These are phyloP conservation scores for Pelargonium nanum DNA, from an alignment of 345 rosid species.

Conservation along the genomic window DNA sequence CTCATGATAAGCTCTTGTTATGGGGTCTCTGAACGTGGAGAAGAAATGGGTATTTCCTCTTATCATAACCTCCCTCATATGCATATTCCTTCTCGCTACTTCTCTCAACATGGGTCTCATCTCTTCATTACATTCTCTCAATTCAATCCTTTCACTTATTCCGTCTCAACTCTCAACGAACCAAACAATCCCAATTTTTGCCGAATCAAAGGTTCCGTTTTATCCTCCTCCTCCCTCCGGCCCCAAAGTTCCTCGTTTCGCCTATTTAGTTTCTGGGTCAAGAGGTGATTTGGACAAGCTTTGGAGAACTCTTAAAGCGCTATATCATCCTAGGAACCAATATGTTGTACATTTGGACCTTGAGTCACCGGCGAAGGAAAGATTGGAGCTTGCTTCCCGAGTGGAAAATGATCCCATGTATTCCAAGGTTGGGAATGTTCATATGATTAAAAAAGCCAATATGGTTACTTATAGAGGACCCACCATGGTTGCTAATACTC, in stretches of 20 bases:
- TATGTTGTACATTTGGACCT: conserved; percentile 83
- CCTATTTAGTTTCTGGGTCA: conserved; percentile 77
- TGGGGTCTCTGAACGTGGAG: conserved; percentile 69
- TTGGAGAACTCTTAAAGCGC: conserved; percentile 74
- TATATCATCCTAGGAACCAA: conserved; percentile 72
- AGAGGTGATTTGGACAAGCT: conserved; percentile 78
- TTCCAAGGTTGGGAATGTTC: conserved; percentile 60
- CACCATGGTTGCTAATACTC: conserved; percentile 80
- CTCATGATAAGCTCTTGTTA: conserved; percentile 28
- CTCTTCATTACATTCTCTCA: conserved; percentile 48
- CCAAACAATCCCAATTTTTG: conserved; percentile 44
- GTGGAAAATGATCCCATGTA: conserved; percentile 59
- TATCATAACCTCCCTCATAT: conserved; percentile 60
- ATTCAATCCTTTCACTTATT: conserved; percentile 51
- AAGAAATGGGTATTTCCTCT: conserved; percentile 83
- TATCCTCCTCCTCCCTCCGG: conserved; percentile 17
- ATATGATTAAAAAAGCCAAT: conserved; percentile 64
- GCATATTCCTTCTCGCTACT: conserved; percentile 57
- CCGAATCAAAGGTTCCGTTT: conserved; percentile 46
- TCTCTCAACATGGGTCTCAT: conserved; percentile 69
- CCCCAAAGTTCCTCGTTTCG: conserved; percentile 53
- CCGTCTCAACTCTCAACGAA: conserved; percentile 36
- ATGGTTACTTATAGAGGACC: conserved; percentile 91
- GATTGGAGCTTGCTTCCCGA: conserved; percentile 53
- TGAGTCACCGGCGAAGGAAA: conserved; percentile 60